Evolutionary conservation across 805 yeast species (phyloP), one percentile per base, ranked within the genome.

Genomic region (Saccharomycopsis microspora): DNA sequence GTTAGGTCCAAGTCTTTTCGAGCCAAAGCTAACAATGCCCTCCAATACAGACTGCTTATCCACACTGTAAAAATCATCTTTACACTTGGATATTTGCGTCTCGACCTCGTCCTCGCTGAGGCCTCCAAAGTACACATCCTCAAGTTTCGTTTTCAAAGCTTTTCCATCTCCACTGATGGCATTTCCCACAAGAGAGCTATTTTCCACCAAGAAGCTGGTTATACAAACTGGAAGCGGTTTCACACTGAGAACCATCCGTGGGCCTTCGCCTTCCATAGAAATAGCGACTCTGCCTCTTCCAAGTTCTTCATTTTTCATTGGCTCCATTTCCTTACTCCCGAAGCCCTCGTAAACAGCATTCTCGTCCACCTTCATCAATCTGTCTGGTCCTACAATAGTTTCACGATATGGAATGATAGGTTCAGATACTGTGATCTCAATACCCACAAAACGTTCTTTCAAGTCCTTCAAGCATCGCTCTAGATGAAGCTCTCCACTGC

Each of bases 381-480:
- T 11, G 28, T 45, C 48, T 6, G 48, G 44, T 4, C 43, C 44
- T 32, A 47, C 44, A 31, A 86, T 78, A 0, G 97, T 85, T 62
- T 93, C 99, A 53, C 95, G 69, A 61, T 83, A 93, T 7, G 98
- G 97, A 55, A 93, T 94, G 28, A 85, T 90, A 0, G 98, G 97
- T 57, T 86, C 85, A 31, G 96, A 90, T 33, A 81, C 77, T 3
- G 83, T 76, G 7, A 93, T 80, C 44, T 87, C 96, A 56, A 88
- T 77, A 8, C 89, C 88, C 0, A 97, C 97, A 72, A 88, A 93
- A 56, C 97, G 71, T 57, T 86, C 96, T 47, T 75, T 78, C 58
- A 93, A 67, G 65, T 93, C 99, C 58, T 87, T 88, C 55, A 93
- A 63, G 64, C 98, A 93, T 59, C 98, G 75, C 59, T 93, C 99